Evolutionary conservation across 73 alveolate species (phyloP), one percentile per base, ranked within the genome.

Genomic region (Symbiodinium natans): DNA sequence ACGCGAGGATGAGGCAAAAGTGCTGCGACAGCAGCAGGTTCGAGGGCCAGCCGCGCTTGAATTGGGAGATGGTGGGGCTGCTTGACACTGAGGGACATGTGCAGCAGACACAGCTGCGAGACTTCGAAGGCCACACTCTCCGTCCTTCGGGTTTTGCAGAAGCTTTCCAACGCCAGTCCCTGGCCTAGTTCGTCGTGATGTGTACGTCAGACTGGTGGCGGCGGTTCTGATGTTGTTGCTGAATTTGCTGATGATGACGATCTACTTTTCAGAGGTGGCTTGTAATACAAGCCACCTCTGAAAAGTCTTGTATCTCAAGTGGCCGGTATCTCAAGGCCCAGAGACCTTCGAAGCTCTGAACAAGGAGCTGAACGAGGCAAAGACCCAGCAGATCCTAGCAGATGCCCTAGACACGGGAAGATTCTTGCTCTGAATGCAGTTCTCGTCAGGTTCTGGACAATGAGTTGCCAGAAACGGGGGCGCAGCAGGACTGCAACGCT

Each of bases 21-120:
- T 73, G n/a, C 39, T 90, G 77, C 73, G 97, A 19, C 97, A 90
- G 88, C 97, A 90, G 97, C 97, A 90, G 97, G 97, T 31, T 52
- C 34, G 86, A 21, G 21, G 42, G 77, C 59, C n/a, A n/a, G n/a
- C n/a, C n/a, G n/a, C n/a, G n/a, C n/a, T n/a, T n/a, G n/a, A n/a
- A n/a, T n/a, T n/a, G n/a, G n/a, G n/a, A n/a, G n/a, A n/a, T n/a
- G n/a, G n/a, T n/a, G n/a, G n/a, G n/a, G n/a, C n/a, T n/a, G n/a
- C n/a, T n/a, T n/a, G n/a, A n/a, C n/a, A n/a, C n/a, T n/a, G n/a
- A n/a, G n/a, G n/a, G n/a, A n/a, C n/a, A n/a, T n/a, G n/a, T n/a
- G 25, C 31, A 63, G 39, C 77, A 7, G 31, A 21, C 0, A 63
- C 31, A 23, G 29, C 31, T 27, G 31, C 77, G 40, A 63, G 29